A percentile compares a stretch with the other conserved stretches of the same genome.
phyloP scores from a whole-genome alignment of 805 yeast genomes.

The Starmerella davenportii region DNA sequence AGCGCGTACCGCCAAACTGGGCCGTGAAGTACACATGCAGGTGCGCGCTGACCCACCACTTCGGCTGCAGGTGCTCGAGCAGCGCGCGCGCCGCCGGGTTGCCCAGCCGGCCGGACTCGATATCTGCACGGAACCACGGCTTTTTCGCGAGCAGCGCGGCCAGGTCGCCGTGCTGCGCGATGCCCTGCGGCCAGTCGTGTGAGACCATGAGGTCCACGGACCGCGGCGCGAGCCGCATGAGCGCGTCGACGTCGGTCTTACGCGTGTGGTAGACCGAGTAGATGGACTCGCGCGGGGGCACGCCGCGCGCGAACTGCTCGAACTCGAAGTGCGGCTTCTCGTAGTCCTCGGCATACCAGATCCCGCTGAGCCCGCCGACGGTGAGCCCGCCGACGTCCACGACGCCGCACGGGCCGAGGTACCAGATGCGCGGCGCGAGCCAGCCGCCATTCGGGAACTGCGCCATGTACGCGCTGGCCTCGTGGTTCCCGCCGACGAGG shows the following conservation, averaged over 20 bases:
- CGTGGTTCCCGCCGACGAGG: constrained; percentile 92
- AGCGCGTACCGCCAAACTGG: constrained; percentile 30
- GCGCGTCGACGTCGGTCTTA: constrained; percentile 38
- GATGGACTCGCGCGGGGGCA: constrained; percentile 14
- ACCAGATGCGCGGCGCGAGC: constrained; percentile 78
- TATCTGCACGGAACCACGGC: constrained; percentile 51
- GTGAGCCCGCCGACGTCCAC: constrained; percentile 59
- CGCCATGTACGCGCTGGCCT: constrained; percentile 58
- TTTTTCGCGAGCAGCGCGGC: constrained; percentile 35
- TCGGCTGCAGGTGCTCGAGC: constrained; percentile 44
- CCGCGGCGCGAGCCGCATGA: constrained; percentile 20
- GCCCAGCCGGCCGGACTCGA: constrained; percentile 44
- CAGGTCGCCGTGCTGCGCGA: constrained; percentile 47
- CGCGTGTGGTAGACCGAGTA: constrained; percentile 60
- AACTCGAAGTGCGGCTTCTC: constrained; percentile 22
- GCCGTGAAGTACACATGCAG: constrained; percentile 64
- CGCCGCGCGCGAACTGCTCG: constrained; percentile 2
- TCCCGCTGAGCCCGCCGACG: constrained; percentile 75
- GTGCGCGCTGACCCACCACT: constrained; percentile 78
- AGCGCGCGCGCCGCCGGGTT: constrained; percentile 36
- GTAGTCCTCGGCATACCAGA: constrained; percentile 40
- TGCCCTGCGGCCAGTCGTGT: constrained; percentile 91
- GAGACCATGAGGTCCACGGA: constrained; percentile 42
- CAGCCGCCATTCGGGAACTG: constrained; percentile 77
- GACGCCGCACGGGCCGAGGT: constrained; percentile 59